These are phyloP conservation scores for Gossypioides kirkii DNA, from an alignment of 345 rosid genomes.

Conservation along the genomic window DNA sequence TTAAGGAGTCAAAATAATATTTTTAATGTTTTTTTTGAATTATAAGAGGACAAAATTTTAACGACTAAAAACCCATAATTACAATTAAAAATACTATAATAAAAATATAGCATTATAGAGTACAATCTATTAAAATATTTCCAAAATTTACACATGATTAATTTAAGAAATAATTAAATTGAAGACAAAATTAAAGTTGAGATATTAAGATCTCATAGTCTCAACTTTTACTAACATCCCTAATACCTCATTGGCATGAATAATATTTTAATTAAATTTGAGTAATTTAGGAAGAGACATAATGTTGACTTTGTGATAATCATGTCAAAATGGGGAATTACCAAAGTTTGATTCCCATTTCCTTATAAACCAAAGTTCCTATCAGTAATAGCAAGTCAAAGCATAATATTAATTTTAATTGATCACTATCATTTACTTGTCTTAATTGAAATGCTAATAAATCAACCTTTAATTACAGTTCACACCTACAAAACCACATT, in stretches of 20 bases:
- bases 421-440: not conserved
- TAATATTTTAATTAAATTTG: not conserved
- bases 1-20: not conserved
- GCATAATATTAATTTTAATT: not conserved
- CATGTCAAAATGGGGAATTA: not conserved
- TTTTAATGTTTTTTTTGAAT: no score
- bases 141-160: no score
- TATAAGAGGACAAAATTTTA: no score
- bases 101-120: no score
- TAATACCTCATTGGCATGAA: not conserved
- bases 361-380: not conserved
- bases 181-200: no score
- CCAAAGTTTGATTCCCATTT: not conserved
- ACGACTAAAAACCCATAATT: no score
- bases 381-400: not conserved
- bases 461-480: not conserved
- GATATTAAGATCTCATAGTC: no score
- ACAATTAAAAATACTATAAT: no score
- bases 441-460: not conserved
- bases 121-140: no score
- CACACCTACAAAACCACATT: not conserved
- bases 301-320: not conserved
- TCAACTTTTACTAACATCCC: no score
- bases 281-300: not conserved
- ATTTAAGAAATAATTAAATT: no score